Evolutionary conservation across 1,284 basidiomycete genomes (phyloP).

Genomic region (Vanrija sp.): DNA sequence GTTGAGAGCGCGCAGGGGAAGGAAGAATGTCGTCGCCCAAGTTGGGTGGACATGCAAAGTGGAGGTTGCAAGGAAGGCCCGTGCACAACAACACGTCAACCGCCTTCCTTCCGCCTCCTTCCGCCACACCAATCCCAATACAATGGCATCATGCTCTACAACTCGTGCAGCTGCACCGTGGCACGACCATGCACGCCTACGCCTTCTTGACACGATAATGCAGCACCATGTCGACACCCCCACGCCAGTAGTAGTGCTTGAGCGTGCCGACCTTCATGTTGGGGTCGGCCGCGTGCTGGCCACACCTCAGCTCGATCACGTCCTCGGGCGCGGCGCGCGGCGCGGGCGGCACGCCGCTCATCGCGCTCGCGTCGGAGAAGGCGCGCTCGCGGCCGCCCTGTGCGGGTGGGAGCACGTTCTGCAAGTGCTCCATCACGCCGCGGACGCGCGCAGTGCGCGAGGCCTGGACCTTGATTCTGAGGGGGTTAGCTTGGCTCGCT

Average conservation of each 20-base stretch:
- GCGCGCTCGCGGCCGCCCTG: constrained; percentile 7
- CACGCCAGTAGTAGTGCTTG: constrained; percentile 78
- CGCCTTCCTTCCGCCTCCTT: too few relatives aligned
- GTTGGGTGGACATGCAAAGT: too few relatives aligned
- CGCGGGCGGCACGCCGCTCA: constrained; percentile 7
- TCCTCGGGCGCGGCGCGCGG: constrained; percentile 58
- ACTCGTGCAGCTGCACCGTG: too few relatives aligned
- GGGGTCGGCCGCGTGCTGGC: constrained; percentile 69
- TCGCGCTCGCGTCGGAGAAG: constrained; percentile 7
- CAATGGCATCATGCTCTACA: too few relatives aligned
- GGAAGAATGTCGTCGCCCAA: too few relatives aligned
- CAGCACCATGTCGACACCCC: constrained; percentile 73
- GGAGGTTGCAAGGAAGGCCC: too few relatives aligned
- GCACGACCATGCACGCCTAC: too few relatives aligned
- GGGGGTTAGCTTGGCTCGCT: constrained; percentile 33
- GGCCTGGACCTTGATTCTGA: constrained; percentile 15
- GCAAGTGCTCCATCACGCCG: constrained; percentile 15
- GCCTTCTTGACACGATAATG: constrained; percentile 63
- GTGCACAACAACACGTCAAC: too few relatives aligned
- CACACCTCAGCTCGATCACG: constrained; percentile 80
- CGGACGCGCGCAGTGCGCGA: constrained; percentile 20
- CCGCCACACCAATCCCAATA: too few relatives aligned
- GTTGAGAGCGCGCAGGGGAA: too few relatives aligned
- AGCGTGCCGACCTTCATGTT: constrained; percentile 85
- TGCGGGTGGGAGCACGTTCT: constrained; percentile 1